phyloP scores from a whole-genome alignment of 2,329 filamentous ascomycete genomes.

The Pseudopithomyces maydicus region DNA sequence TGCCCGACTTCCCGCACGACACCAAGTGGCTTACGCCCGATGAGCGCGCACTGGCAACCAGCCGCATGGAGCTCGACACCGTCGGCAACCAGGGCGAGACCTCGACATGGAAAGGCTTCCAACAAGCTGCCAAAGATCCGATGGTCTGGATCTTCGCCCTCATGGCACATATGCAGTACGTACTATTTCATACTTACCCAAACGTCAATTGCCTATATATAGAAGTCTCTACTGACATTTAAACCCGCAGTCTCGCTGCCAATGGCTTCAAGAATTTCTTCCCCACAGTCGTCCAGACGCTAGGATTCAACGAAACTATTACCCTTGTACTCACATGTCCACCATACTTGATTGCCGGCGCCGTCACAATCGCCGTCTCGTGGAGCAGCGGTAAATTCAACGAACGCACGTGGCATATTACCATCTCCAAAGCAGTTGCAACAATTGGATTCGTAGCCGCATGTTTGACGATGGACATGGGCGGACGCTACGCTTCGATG shows the following conservation, averaged over 20 bases:
- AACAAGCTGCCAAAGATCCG: slow-evolving; percentile 57
- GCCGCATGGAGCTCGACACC: slow-evolving; percentile 53
- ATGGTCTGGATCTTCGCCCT: slow-evolving; percentile 49
- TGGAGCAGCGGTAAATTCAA: slow-evolving; percentile 57
- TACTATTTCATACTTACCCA: no score
- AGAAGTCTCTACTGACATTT: not conserved
- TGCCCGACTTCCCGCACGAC: slow-evolving; percentile 45
- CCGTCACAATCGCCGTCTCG: slow-evolving; percentile 53
- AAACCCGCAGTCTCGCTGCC: not conserved
- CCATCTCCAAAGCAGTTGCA: slow-evolving; percentile 44
- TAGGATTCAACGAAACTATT: slow-evolving; percentile 42
- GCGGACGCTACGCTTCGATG: slow-evolving; percentile 38
- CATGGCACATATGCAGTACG: slow-evolving; percentile 35
- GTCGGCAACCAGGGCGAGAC: slow-evolving; percentile 53
- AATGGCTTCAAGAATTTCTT: slow-evolving; percentile 38
- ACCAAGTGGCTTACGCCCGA: slow-evolving; percentile 53
- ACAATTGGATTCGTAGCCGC: slow-evolving; percentile 47
- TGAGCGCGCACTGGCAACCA: slow-evolving; percentile 48
- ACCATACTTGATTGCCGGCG: slow-evolving; percentile 55
- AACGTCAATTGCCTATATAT: no score
- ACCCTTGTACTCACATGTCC: slow-evolving; percentile 50
- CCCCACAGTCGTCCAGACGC: slow-evolving; percentile 37
- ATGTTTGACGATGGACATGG: slow-evolving; percentile 42
- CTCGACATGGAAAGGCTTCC: slow-evolving; percentile 55
- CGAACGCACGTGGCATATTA: slow-evolving; percentile 57